Conservation (phyloP, 2,329 filamentous ascomycete species). For the Corynespora cassiicola region DNA sequence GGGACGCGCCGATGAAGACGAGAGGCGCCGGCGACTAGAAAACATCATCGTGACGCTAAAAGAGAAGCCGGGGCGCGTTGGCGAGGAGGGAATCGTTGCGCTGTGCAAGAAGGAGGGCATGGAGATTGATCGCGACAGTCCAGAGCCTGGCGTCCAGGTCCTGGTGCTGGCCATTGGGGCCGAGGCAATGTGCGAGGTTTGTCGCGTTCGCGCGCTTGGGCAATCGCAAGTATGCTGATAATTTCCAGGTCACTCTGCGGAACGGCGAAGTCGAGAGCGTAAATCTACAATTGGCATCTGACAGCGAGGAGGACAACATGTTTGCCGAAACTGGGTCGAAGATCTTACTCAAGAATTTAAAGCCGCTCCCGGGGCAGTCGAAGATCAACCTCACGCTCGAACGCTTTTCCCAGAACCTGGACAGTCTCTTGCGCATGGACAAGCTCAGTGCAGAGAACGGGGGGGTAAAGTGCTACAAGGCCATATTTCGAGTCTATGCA, state of each 20-base stretch:
- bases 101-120: conserved; percentile 70
- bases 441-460: conserved; percentile 68
- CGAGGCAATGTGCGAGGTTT: conserved; percentile 36
- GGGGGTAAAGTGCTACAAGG: conserved; percentile 76
- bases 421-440: conserved; percentile 72
- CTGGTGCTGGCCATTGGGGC: conserved; percentile 44
- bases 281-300: conserved; percentile 67
- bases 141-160: conserved; percentile 32
- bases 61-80: conserved; percentile 72
- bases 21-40: conserved; percentile 60
- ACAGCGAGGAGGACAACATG: conserved; percentile 66
- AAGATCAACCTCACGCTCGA: conserved; percentile 74
- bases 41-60: conserved; percentile 71
- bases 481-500: conserved; percentile 74
- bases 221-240: conserved; percentile 24
- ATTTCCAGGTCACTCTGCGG: conserved; percentile 24
- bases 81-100: conserved; percentile 76
- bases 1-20: conserved; percentile 59
- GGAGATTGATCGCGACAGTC: conserved; percentile 51
- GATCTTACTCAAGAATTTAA: conserved; percentile 71
- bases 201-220: too few species aligned
- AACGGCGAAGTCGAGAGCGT: conserved; percentile 61
- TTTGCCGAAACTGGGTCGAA: conserved; percentile 55
- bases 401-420: conserved; percentile 74
- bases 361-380: conserved; percentile 64